These are phyloP conservation scores for Fusarium albidum DNA, from an alignment of 2,329 filamentous ascomycete species.

Conservation along the genomic window DNA sequence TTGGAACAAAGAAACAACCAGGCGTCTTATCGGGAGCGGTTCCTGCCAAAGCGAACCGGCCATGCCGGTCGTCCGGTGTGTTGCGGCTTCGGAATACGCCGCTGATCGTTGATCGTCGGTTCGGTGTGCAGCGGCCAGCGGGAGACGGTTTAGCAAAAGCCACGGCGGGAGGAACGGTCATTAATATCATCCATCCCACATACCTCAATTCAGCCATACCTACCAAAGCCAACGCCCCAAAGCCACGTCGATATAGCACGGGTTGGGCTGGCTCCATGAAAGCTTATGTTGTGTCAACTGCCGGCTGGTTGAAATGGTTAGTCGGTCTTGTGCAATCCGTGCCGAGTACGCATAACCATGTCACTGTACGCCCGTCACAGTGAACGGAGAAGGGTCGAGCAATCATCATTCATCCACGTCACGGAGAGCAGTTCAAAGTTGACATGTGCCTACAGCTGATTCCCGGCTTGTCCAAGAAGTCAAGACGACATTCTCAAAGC, in stretches of 20 bases:
- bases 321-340: not conserved
- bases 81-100: slow-evolving; percentile 28
- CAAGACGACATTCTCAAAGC: slow-evolving; percentile 63
- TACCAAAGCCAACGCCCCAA: not conserved
- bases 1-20: not conserved
- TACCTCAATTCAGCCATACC: slow-evolving; percentile 3
- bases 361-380: not conserved
- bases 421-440: not conserved
- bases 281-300: slow-evolving; percentile 22
- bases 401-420: not conserved
- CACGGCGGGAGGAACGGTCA: slow-evolving; percentile 12
- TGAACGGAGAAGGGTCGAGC: not conserved
- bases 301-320: slow-evolving; percentile 12
- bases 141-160: slow-evolving; percentile 12
- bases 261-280: slow-evolving; percentile 1
- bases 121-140: slow-evolving; percentile 1
- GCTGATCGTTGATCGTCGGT: slow-evolving; percentile 31
- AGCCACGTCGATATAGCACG: slow-evolving; percentile 21
- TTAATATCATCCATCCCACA: slow-evolving; percentile 28
- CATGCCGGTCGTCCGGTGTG: slow-evolving; percentile 30
- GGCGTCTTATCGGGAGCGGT: slow-evolving; percentile 11
- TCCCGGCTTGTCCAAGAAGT: slow-evolving; percentile 61
- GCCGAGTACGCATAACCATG: not conserved
- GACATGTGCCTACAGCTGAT: slow-evolving; percentile 67
- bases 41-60: slow-evolving; percentile 30